These are phyloP conservation scores for Cyanodermella asteris DNA, from an alignment of 2,329 filamentous ascomycete species.

Conservation along the genomic window DNA sequence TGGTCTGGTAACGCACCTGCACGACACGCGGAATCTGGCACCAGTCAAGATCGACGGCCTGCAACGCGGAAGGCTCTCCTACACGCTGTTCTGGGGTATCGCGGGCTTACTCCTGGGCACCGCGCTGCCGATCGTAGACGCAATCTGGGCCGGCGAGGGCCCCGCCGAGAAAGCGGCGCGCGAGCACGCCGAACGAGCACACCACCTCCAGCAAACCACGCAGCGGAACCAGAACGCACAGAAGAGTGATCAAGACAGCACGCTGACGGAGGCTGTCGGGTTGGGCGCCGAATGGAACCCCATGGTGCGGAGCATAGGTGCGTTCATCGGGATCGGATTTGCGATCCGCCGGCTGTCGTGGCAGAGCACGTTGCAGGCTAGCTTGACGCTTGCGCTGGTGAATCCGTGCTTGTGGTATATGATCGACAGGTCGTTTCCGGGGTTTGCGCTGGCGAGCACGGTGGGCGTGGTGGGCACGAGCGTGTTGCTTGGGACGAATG, in stretches of 20 bases:
- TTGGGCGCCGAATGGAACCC: conserved; percentile 52
- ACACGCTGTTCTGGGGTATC: conserved; percentile 61
- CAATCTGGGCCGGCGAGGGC: conserved; percentile 39
- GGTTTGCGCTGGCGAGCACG: conserved; percentile 54
- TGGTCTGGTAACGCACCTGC: conserved; percentile 56
- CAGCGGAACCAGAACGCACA: neutral
- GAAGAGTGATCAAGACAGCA: neutral
- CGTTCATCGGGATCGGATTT: conserved; percentile 53
- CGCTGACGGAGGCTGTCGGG: conserved; percentile 7
- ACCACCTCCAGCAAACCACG: too few species aligned
- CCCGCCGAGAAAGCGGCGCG: conserved; percentile 10
- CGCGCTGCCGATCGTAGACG: conserved; percentile 66
- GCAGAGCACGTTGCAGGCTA: conserved; percentile 87
- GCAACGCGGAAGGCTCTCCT: conserved; percentile 36
- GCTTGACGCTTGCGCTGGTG: conserved; percentile 65
- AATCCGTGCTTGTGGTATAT: conserved; percentile 94
- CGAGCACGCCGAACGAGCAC: too few species aligned
- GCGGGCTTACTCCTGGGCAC: conserved; percentile 59
- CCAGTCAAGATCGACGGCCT: conserved; percentile 38
- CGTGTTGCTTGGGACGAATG: conserved; percentile 51
- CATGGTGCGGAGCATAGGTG: conserved; percentile 45
- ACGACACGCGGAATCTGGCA: conserved; percentile 42
- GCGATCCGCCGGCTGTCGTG: conserved; percentile 79
- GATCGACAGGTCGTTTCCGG: conserved; percentile 71
- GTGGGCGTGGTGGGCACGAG: conserved; percentile 56